Conservation (phyloP, 805 yeast genomes). For the Saturnispora kantuleensis region DNA sequence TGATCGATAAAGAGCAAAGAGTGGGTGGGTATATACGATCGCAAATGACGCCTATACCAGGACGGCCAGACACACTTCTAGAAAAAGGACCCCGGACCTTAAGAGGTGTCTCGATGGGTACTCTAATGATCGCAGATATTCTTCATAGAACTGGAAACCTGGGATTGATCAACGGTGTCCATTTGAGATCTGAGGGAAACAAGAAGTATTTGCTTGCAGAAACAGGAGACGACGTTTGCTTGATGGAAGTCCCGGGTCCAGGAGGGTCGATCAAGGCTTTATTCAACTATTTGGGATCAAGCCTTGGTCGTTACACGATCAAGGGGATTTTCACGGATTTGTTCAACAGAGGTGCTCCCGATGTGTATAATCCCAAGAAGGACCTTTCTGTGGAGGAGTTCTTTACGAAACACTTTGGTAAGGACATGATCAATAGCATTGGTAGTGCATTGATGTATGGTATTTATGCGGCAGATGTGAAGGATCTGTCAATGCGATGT, state of each 20-base stretch:
- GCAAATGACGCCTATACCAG: slow-evolving; percentile 26
- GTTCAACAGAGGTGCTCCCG: not conserved
- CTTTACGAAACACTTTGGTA: slow-evolving; percentile 61
- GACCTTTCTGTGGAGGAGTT: slow-evolving; percentile 39
- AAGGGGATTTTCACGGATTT: slow-evolving; percentile 6
- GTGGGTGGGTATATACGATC: slow-evolving; percentile 79
- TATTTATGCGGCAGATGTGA: slow-evolving; percentile 79
- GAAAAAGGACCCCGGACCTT: slow-evolving; percentile 92
- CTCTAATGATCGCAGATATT: slow-evolving; percentile 55
- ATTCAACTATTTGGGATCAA: slow-evolving; percentile 21
- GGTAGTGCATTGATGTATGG: slow-evolving; percentile 83
- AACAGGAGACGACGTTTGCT: slow-evolving; percentile 20
- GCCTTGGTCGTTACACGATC: slow-evolving; percentile 13
- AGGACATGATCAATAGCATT: slow-evolving; percentile 41
- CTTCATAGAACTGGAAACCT: slow-evolving; percentile 38
- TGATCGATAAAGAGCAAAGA: slow-evolving; percentile 46
- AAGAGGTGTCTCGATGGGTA: slow-evolving; percentile 74
- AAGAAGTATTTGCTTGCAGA: slow-evolving; percentile 51
- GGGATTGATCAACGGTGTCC: slow-evolving; percentile 50
- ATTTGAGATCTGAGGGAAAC: slow-evolving; percentile 52
- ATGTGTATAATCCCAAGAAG: slow-evolving; percentile 1
- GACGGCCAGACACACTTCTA: slow-evolving; percentile 28
- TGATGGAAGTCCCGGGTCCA: slow-evolving; percentile 36
- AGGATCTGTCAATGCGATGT: slow-evolving; percentile 53
- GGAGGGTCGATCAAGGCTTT: slow-evolving; percentile 33